Base-by-base conservation (phyloP, 768 basidiomycete genomes). In the Obba rivulosa region DNA sequence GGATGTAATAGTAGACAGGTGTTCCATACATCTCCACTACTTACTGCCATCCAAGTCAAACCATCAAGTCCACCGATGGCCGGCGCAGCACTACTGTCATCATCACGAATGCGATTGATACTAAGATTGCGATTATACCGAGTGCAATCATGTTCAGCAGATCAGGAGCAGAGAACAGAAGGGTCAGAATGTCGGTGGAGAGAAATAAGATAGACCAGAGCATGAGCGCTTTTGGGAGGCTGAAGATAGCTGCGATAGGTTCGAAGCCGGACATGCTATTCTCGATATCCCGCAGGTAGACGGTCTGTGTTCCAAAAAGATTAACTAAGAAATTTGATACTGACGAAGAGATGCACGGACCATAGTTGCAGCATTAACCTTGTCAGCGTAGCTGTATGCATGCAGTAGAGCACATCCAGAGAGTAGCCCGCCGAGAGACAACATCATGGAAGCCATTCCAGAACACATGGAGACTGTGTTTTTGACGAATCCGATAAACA, bases 201-300 rank as follows among this genome's bases (percentile, higher is more conserved):
- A 43, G 25, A 24, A 31, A 24, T 14, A 43, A 9, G 17, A 48
- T 46, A 7, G 57, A 50, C 57, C 57, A 61, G 24, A 41, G 34
- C 16, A 40, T 48, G 31, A 59, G 41, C 21, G 56, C 60, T 28
- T 52, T 51, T n/a, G 60, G 60, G 17, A 51, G 11, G 21, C 48
- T 43, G 50, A 45, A 45, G 8, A 50, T 14, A 10, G 37, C 37
- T 14, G 56, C 56, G 11, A 52, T 41, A 2, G 52, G 60, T n/a
- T 46, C 38, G 45, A 50, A 59, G 0, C 56, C 52, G 24, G 38
- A 28, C 16, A 23, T 56, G 13, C 22, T 21, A 25, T 51, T 43
- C 18, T 51, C 20, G 34, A 57, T 34, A 1, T 45, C 21, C 16
- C 21, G 7, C n/a, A 61, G 43, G 25, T 53, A 24, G 14, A 10